Evolutionary conservation across 2,329 filamentous ascomycete species (phyloP).

Genomic region (Rhynchosporium graminicola): DNA sequence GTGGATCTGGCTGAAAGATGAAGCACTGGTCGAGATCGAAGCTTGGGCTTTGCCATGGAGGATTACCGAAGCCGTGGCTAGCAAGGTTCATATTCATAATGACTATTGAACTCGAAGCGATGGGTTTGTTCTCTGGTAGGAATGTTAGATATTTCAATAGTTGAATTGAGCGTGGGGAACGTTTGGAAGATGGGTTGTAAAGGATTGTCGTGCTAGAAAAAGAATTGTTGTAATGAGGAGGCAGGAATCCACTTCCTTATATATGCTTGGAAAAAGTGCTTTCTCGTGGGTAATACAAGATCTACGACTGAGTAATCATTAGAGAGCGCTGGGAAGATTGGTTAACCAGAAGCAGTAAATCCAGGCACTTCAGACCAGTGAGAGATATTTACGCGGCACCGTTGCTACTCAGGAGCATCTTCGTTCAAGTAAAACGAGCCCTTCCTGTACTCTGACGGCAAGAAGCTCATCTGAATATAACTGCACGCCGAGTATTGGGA

Average conservation of each 20-base stretch:
- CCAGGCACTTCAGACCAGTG: background rate
- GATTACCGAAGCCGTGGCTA: no score
- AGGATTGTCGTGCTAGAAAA: background rate
- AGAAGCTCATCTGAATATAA: background rate
- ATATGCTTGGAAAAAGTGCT: background rate
- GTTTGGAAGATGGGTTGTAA: background rate
- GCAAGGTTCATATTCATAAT: no score
- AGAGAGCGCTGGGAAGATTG: background rate
- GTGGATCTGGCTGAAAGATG: no score
- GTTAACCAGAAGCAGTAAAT: no score
- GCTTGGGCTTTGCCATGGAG: no score
- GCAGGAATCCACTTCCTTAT: background rate
- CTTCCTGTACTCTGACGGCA: background rate
- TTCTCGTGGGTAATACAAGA: background rate
- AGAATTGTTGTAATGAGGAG: background rate
- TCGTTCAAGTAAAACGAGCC: no score
- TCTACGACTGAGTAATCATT: background rate
- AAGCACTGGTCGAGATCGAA: no score
- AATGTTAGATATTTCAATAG: background rate
- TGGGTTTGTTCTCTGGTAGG: background rate
- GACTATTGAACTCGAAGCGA: background rate
- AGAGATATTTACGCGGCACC: background rate
- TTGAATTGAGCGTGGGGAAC: slow-evolving; percentile 1
- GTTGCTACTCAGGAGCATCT: background rate
- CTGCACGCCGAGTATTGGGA: background rate